Conservation (phyloP, 805 yeast species). For the Lipomyces anomalus region DNA sequence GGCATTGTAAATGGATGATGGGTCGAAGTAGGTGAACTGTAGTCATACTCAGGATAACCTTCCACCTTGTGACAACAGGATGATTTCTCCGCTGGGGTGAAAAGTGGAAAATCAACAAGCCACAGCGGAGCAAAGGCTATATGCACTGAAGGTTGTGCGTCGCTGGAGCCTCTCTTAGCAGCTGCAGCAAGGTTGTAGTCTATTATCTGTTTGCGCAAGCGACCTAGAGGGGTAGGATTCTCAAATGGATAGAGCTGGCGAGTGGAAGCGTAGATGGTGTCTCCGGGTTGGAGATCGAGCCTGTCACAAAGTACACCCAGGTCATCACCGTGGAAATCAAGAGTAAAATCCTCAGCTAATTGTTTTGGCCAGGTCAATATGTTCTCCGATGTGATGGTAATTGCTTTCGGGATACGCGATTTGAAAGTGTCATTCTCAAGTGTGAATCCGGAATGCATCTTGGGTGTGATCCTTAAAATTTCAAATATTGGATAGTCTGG, state of each 20-base stretch:
- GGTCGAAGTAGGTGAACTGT: conserved; percentile 50
- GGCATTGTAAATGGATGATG: conserved; percentile 99
- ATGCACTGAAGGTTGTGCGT: too few species aligned
- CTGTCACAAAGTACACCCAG: conserved; percentile 1
- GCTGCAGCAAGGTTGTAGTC: not conserved
- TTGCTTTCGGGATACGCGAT: conserved; percentile 52
- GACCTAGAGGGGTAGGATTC: conserved; percentile 92
- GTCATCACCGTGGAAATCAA: not conserved
- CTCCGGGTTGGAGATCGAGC: conserved; percentile 51
- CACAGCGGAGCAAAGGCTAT: conserved; percentile 38
- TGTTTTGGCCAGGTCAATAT: conserved; percentile 31
- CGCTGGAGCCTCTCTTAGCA: too few species aligned
- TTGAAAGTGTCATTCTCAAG: not conserved
- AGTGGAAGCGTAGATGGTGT: conserved; percentile 72
- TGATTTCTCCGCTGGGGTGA: conserved; percentile 59
- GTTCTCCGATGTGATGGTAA: conserved; percentile 43
- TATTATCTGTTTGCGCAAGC: conserved; percentile 69
- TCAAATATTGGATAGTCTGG: conserved; percentile 65
- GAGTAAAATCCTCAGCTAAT: conserved; percentile 3
- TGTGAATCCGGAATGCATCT: not conserved
- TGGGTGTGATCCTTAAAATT: conserved; percentile 51
- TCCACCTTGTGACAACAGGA: conserved; percentile 14
- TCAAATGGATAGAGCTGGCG: conserved; percentile 68
- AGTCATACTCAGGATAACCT: conserved; percentile 60
- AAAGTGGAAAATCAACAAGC: conserved; percentile 91